These are phyloP conservation scores for Cornus kousa DNA, from an alignment of 148 eudicot species.

Conservation along the genomic window DNA sequence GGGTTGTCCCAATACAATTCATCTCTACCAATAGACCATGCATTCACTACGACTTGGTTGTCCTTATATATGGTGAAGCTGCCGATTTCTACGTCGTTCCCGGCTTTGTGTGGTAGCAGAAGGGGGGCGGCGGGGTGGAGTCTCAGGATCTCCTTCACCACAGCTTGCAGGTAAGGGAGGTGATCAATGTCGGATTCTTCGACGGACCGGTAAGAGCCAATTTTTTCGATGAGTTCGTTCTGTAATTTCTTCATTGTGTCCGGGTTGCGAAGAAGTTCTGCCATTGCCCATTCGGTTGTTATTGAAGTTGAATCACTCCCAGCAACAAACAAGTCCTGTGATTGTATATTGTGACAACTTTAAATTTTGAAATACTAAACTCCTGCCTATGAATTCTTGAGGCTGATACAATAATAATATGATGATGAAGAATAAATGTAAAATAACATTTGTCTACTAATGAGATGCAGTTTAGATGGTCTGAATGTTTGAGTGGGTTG, in stretches of 20 bases:
- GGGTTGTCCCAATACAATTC: too few relatives aligned
- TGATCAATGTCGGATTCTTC: conserved; percentile 2
- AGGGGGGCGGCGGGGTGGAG: conserved; percentile 15
- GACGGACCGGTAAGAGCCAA: background rate
- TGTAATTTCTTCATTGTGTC: background rate
- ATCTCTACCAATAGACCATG: background rate
- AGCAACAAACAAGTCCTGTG: conserved; percentile 16
- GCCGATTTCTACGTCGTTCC: background rate
- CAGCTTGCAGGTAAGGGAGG: conserved; percentile 18
- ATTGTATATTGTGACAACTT: too few relatives aligned
- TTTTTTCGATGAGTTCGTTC: background rate
- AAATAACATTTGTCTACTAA: too few relatives aligned
- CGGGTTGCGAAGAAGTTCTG: conserved; percentile 18
- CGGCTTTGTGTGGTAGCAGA: conserved; percentile 11
- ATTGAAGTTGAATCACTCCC: conserved; percentile 16
- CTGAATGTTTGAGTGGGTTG: too few relatives aligned
- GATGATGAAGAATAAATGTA: too few relatives aligned
- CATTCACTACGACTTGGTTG: background rate
- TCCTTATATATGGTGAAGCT: background rate
- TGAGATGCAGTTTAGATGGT: too few relatives aligned
- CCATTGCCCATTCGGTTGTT: conserved; percentile 22
- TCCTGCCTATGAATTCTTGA: too few relatives aligned
- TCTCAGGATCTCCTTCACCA: conserved; percentile 15
- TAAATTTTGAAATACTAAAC: too few relatives aligned
- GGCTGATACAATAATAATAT: too few relatives aligned